phyloP scores from a whole-genome alignment of 2,329 filamentous ascomycete genomes.

The Xylariaceae sp. region DNA sequence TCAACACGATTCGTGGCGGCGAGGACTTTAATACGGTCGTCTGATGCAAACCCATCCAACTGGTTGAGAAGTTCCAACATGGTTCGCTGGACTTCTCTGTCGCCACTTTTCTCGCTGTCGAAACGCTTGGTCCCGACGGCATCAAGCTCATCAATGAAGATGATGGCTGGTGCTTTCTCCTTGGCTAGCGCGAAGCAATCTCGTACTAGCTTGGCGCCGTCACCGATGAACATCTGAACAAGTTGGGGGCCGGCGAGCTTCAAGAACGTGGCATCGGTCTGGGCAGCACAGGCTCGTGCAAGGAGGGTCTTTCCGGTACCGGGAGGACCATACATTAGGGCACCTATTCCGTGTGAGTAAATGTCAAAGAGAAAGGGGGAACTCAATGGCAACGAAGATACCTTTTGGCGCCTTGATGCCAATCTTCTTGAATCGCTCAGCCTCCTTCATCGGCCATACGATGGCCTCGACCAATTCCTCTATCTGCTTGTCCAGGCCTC shows the following conservation, averaged over 20 bases:
- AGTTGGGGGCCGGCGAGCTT: slow-evolving; percentile 97
- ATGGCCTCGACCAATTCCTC: slow-evolving; percentile 98
- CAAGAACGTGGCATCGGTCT: slow-evolving; percentile 97
- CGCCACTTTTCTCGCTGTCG: slow-evolving; percentile 96
- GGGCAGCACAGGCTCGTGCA: slow-evolving; percentile 91
- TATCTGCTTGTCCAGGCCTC: slow-evolving; percentile 97
- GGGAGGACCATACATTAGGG: slow-evolving; percentile 94
- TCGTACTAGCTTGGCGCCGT: slow-evolving; percentile 94
- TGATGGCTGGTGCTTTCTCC: slow-evolving; percentile 97
- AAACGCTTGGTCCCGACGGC: slow-evolving; percentile 99
- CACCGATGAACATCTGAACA: slow-evolving; percentile 99
- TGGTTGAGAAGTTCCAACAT: slow-evolving; percentile 99
- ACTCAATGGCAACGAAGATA: slow-evolving; percentile 41
- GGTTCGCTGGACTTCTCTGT: slow-evolving; percentile 95
- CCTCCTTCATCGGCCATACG: slow-evolving; percentile 99
- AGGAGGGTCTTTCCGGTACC: slow-evolving; percentile 90
- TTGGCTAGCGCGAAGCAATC: slow-evolving; percentile 98
- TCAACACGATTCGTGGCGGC: slow-evolving; percentile 94
- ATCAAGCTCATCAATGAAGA: slow-evolving; percentile 98
- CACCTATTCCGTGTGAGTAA: slow-evolving; percentile 56
- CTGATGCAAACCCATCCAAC: slow-evolving; percentile 94
- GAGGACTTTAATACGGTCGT: slow-evolving; percentile 94
- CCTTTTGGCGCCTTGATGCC: slow-evolving; percentile 99
- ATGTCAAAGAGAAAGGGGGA: not conserved
- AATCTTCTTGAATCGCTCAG: slow-evolving; percentile 98